Evolutionary conservation across 257 asterid species (phyloP).

Genomic region (Buddleja alternifolia): DNA sequence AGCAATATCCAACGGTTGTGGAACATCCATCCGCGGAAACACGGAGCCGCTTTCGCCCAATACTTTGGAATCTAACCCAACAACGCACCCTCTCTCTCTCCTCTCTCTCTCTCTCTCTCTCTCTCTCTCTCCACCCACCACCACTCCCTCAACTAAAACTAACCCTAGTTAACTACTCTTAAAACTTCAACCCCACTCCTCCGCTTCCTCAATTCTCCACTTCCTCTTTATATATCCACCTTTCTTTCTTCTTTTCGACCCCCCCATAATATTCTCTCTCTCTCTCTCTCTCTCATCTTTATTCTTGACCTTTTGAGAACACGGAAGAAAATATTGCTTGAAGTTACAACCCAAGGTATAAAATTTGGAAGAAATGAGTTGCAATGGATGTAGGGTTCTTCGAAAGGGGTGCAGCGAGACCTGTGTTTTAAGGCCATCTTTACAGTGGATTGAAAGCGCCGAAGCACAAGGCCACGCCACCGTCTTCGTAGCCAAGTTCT

Average conservation of each 20-base stretch:
- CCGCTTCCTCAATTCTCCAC: constrained; percentile 24
- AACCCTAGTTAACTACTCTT: constrained; percentile 32
- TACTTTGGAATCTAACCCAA: constrained; percentile 48
- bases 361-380: constrained; percentile 47
- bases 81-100: too few relatives aligned
- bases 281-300: not conserved
- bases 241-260: constrained; percentile 29
- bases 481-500: constrained; percentile 74
- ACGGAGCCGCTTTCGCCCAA: constrained; percentile 67
- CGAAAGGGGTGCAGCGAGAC: constrained; percentile 75
- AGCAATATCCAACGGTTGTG: constrained; percentile 53
- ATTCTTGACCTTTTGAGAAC: not conserved
- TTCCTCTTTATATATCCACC: constrained; percentile 36
- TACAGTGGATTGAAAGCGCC: constrained; percentile 60
- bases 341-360: not conserved
- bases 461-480: constrained; percentile 78
- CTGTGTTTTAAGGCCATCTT: constrained; percentile 65
- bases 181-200: constrained; percentile 32
- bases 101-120: too few relatives aligned
- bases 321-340: too few relatives aligned
- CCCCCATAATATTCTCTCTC: not conserved
- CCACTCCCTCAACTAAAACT: constrained; percentile 16
- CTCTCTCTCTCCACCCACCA: not conserved
- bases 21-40: constrained; percentile 53
- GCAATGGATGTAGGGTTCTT: constrained; percentile 80